These are phyloP conservation scores for Primulina eburnea DNA, from an alignment of 257 asterid species.

Conservation along the genomic window DNA sequence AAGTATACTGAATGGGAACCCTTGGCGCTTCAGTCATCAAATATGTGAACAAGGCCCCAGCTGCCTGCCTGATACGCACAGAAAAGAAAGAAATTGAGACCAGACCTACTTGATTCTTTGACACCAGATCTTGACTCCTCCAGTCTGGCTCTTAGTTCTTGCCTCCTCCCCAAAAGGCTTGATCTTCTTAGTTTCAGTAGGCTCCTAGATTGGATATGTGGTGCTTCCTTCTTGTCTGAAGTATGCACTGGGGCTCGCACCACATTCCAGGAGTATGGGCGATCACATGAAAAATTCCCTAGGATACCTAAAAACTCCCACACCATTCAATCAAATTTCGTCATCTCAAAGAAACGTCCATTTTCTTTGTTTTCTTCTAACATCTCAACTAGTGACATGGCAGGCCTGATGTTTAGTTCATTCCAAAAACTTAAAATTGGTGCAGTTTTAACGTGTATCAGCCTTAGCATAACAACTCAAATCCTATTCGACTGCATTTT, in stretches of 20 bases:
- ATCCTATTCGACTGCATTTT: not conserved
- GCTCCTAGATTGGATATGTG: not conserved
- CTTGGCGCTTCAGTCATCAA: not conserved
- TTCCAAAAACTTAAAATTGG: not conserved
- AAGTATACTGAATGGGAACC: not conserved
- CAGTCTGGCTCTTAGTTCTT: not conserved
- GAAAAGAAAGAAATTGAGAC: not conserved
- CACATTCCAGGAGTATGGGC: not conserved
- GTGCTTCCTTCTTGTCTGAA: not conserved
- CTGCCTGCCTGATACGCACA: not conserved
- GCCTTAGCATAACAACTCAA: not conserved
- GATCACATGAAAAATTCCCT: not conserved
- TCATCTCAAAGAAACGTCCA: not conserved
- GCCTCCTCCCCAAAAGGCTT: not conserved
- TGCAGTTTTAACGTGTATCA: not conserved
- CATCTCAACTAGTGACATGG: not conserved
- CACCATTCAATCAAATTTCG: not conserved
- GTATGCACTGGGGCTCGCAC: not conserved
- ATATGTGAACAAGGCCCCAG: not conserved
- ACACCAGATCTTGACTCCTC: not conserved
- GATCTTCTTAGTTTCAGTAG: not conserved
- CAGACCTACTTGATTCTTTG: not conserved
- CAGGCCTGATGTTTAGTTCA: not conserved
- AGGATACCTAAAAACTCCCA: not conserved
- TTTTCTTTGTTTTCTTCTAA: not conserved